Evolutionary conservation across 2,329 filamentous ascomycete species (phyloP).

Genomic region (Esteya vermicola): DNA sequence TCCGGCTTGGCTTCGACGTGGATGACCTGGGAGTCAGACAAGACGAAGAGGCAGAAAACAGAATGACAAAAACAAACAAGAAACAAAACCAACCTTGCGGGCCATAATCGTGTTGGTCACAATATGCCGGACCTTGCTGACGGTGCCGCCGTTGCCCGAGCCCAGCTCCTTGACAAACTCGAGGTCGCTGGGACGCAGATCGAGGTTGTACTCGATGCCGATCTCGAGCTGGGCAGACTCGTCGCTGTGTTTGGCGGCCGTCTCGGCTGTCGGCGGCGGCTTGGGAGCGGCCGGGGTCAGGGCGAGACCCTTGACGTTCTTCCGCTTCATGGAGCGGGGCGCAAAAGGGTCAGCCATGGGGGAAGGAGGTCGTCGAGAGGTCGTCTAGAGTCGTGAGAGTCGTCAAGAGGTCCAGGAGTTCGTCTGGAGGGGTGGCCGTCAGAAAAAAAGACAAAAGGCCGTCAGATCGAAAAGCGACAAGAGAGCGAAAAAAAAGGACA

Average conservation of each 20-base stretch:
- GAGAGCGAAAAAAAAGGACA: not conserved
- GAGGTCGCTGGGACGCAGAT: conserved; percentile 81
- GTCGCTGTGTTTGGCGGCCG: conserved; percentile 42
- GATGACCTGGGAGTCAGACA: conserved; percentile 88
- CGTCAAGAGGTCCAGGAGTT: no score
- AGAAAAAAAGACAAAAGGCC: not conserved
- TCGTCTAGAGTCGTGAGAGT: no score
- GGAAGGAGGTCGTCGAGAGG: not conserved
- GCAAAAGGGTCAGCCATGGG: conserved; percentile 49
- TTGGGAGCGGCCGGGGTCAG: conserved; percentile 68
- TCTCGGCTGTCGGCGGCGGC: conserved; percentile 56
- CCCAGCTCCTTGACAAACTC: conserved; percentile 90
- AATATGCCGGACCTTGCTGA: conserved; percentile 93
- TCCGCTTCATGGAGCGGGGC: conserved; percentile 85
- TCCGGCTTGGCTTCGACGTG: conserved; percentile 97
- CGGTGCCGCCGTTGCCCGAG: conserved; percentile 90
- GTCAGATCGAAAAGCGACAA: not conserved
- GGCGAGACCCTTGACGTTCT: conserved; percentile 90
- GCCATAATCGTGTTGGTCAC: conserved; percentile 96
- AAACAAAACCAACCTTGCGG: conserved; percentile 57
- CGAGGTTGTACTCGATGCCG: conserved; percentile 90
- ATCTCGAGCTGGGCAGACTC: conserved; percentile 70
- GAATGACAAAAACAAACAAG: not conserved
- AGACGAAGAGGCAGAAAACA: not conserved
- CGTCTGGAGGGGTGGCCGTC: no score